Evolutionary conservation across 2,329 filamentous ascomycete species (phyloP), one percentile per base, ranked within the genome.

Genomic region (Aspergillus proliferans): DNA sequence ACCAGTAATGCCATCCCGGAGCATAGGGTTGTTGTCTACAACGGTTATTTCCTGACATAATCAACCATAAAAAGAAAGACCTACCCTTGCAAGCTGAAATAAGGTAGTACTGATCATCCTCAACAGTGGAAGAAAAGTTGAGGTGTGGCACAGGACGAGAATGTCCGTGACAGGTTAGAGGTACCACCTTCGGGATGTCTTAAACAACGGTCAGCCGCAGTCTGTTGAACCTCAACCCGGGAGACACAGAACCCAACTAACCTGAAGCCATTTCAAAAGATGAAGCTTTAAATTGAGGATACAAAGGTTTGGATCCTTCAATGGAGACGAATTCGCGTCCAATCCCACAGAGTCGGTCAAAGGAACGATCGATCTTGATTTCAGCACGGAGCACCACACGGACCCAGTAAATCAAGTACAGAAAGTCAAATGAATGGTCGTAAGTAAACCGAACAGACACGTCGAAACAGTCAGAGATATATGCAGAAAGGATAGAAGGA

Each of bases 21-120:
- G 86, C 91, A 97, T 97, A 45, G 93, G 93, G 68, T 97, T 97
- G 65, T 92, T 92, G 76, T 98, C 93, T 91, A 48, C 51, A 51
- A 42, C 41, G 15, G 42, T 14, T 41, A 43, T 58, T 49, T 19
- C 28, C n/a, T 30, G 26, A 12, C 26, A 47, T 24, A 46, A 15
- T 47, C 28, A 12, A 46, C 18, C 18, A n/a, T 18, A 47, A 45
- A 45, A 44, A 24, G 42, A 38, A 38, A 38, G 45, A 49, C 43
- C 49, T 65, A 88, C 86, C 86, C 78, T 95, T 95, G 77, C 89
- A 93, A 57, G 91, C 90, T 22, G 91, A 95, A 56, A 96, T 91
- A 64, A 96, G 79, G 69, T 93, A 95, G 72, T 93, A 96, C 56
- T 85, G 82, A 55, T 89, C 87, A 58, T 90, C 86, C 63, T 89